Conservation (phyloP, 345 rosid genomes). For the Citrus cavaleriei region DNA sequence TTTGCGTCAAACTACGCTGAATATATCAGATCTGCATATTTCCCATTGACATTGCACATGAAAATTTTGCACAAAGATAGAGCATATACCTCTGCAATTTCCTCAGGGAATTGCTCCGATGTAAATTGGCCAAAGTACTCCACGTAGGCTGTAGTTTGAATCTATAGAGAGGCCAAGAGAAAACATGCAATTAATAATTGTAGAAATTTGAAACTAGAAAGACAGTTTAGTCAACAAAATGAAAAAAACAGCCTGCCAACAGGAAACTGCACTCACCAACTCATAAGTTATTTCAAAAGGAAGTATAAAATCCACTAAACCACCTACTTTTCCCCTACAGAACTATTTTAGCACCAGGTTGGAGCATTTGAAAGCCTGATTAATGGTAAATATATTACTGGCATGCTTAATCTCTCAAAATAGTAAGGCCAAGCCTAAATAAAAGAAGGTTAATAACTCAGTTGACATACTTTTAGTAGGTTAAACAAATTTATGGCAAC, state of each 20-base stretch:
- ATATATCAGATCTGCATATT: not conserved
- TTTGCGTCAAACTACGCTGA: not conserved
- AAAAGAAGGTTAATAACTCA: not conserved
- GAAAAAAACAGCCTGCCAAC: not conserved
- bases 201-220: not conserved
- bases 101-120: conserved; percentile 88
- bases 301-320: not conserved
- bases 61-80: not conserved
- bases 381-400: too few species aligned
- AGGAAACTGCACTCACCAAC: not conserved
- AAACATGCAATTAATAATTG: conserved; percentile 4
- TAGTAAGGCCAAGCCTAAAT: not conserved
- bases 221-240: not conserved
- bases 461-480: not conserved
- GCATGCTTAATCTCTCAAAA: not conserved
- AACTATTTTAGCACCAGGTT: not conserved
- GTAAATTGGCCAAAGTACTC: conserved; percentile 93
- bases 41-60: not conserved
- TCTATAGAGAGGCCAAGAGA: conserved; percentile 35
- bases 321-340: not conserved
- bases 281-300: not conserved
- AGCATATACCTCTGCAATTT: conserved; percentile 84
- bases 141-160: conserved; percentile 89
- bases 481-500: not conserved
- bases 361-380: not conserved